Conservation (phyloP, 371 early-diverging fungal genomes). For the Saksenaea vasiformis region DNA sequence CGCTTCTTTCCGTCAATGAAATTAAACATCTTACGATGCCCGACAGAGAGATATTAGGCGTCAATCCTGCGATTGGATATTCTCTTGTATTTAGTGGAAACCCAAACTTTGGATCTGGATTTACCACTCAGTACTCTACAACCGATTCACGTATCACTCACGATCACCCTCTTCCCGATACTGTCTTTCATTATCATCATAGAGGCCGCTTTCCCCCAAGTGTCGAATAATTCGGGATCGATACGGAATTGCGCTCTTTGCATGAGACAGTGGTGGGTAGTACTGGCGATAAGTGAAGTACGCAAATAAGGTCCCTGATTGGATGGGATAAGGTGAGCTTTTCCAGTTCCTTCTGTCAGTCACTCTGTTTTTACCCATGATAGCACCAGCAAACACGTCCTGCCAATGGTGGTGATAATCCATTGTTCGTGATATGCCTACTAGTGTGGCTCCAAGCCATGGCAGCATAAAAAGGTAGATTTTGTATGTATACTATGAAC, state of each 20-base stretch:
- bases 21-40: neutral
- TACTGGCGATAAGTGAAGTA: conserved; percentile 25
- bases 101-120: neutral
- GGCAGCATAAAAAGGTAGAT: conserved; percentile 66
- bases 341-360: neutral
- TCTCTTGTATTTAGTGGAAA: neutral
- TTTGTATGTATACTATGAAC: conserved; percentile 61
- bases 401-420: conserved; percentile 89
- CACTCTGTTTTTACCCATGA: conserved; percentile 34
- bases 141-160: neutral
- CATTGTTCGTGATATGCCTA: conserved; percentile 70
- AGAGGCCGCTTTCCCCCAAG: neutral
- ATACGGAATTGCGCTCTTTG: neutral
- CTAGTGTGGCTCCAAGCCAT: conserved; percentile 60
- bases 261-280: conserved; percentile 15
- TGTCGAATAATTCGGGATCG: neutral
- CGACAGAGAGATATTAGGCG: neutral
- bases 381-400: conserved; percentile 72
- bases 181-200: neutral
- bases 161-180: neutral
- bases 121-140: neutral
- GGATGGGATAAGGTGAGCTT: neutral
- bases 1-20: neutral
- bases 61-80: neutral
- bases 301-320: conserved; percentile 8